phyloP scores from a whole-genome alignment of 768 basidiomycete species.

The Russula griseocarnosa region DNA sequence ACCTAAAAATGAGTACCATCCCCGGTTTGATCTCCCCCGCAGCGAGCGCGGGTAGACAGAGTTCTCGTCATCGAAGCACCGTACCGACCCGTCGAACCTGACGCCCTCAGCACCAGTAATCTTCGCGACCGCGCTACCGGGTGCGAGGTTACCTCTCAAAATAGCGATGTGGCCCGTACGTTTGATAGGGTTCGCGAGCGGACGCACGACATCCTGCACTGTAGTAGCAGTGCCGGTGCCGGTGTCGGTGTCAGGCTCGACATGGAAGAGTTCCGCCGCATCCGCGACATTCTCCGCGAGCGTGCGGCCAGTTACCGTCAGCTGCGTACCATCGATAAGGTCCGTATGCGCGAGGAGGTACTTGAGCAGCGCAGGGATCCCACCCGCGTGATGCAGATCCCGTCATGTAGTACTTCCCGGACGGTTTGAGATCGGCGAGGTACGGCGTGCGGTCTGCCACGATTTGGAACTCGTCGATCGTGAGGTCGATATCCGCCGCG shows the following conservation, averaged over 20 bases:
- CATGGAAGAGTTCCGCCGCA: constrained; percentile 64
- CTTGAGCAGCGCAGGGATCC: constrained; percentile 79
- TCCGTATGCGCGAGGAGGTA: constrained; percentile 75
- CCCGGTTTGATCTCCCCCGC: constrained; percentile 73
- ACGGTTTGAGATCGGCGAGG: constrained; percentile 82
- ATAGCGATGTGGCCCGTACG: constrained; percentile 83
- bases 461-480: constrained; percentile 82
- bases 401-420: constrained; percentile 86
- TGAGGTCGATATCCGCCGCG: constrained; percentile 67
- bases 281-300: constrained; percentile 82
- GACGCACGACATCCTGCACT: constrained; percentile 58
- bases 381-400: constrained; percentile 85
- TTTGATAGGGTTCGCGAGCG: constrained; percentile 77
- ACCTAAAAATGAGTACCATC: constrained; percentile 75
- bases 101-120: constrained; percentile 90
- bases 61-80: constrained; percentile 47
- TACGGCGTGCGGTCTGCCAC: constrained; percentile 78
- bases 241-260: background rate
- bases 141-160: constrained; percentile 83
- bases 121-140: constrained; percentile 85
- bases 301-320: constrained; percentile 91
- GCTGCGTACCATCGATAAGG: constrained; percentile 73
- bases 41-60: constrained; percentile 69
- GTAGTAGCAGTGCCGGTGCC: background rate
- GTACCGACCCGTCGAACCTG: constrained; percentile 76